phyloP scores from a whole-genome alignment of 768 basidiomycete species.

The Amanita subjunquillea region DNA sequence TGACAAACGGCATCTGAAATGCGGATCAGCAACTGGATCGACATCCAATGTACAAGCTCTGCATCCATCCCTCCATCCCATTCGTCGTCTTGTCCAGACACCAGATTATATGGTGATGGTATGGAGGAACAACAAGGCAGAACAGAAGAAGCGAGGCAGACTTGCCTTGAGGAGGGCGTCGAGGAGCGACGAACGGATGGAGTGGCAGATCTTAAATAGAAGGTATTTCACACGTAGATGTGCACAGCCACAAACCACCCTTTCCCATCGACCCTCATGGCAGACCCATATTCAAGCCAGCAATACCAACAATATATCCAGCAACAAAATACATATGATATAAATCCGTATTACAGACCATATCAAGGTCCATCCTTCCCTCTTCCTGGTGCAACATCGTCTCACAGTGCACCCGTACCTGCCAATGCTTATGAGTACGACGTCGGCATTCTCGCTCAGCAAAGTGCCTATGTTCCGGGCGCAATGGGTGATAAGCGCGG shows the following conservation, averaged over 20 bases:
- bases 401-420: slow-evolving; percentile 70
- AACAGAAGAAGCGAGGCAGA: slow-evolving; percentile 2
- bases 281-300: slow-evolving; percentile 34
- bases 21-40: slow-evolving; percentile 5
- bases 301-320: slow-evolving; percentile 42
- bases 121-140: not conserved
- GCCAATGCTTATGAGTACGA: slow-evolving; percentile 91
- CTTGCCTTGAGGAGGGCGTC: slow-evolving; percentile 32
- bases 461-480: slow-evolving; percentile 87
- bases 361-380: slow-evolving; percentile 71
- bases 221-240: not conserved
- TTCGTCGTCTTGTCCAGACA: not conserved
- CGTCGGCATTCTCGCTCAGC: slow-evolving; percentile 82
- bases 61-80: slow-evolving; percentile 18
- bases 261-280: slow-evolving; percentile 13
- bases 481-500: slow-evolving; percentile 86
- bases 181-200: slow-evolving; percentile 2
- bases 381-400: slow-evolving; percentile 50
- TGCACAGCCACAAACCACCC: not conserved
- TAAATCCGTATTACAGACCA: slow-evolving; percentile 75
- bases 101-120: not conserved
- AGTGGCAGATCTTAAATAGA: slow-evolving; percentile 2
- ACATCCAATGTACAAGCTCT: slow-evolving; percentile 20
- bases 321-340: slow-evolving; percentile 47
- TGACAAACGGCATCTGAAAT: slow-evolving; percentile 87